phyloP scores from a whole-genome alignment of 2,329 filamentous ascomycete species.

The Hymenoscyphus salicellus region DNA sequence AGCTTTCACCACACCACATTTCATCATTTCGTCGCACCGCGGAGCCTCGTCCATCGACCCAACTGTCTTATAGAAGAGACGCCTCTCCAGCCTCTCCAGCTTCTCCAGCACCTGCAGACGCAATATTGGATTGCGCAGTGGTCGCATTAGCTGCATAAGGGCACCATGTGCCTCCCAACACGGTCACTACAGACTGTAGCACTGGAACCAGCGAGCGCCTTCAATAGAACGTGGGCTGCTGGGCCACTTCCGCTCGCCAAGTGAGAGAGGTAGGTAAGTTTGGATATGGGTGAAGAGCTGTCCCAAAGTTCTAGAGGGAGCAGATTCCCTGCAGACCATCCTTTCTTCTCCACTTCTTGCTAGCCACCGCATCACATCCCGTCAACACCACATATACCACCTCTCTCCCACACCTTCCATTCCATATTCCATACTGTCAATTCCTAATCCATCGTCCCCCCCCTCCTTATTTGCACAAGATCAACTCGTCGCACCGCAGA shows the following conservation, averaged over 20 bases:
- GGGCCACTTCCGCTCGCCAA: no score
- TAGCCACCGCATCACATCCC: neutral
- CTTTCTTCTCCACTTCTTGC: neutral
- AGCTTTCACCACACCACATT: neutral
- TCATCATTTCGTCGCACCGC: neutral
- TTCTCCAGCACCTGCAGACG: neutral
- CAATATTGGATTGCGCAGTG: neutral
- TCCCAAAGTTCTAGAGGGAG: no score
- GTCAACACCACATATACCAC: neutral
- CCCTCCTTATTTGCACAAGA: neutral
- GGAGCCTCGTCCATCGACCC: neutral
- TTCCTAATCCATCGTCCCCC: neutral
- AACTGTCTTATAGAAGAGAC: neutral
- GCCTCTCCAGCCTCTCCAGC: no score
- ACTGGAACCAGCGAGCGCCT: neutral
- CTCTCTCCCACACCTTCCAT: neutral
- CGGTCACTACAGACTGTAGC: neutral
- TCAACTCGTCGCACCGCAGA: neutral
- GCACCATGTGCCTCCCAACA: neutral
- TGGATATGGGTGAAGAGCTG: no score
- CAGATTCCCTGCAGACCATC: no score
- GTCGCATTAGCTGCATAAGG: neutral
- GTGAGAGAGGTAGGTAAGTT: no score
- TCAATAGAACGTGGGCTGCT: neutral
- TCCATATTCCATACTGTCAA: neutral